Evolutionary conservation across 2,329 filamentous ascomycete species (phyloP).

Genomic region (Fusarium sp.): DNA sequence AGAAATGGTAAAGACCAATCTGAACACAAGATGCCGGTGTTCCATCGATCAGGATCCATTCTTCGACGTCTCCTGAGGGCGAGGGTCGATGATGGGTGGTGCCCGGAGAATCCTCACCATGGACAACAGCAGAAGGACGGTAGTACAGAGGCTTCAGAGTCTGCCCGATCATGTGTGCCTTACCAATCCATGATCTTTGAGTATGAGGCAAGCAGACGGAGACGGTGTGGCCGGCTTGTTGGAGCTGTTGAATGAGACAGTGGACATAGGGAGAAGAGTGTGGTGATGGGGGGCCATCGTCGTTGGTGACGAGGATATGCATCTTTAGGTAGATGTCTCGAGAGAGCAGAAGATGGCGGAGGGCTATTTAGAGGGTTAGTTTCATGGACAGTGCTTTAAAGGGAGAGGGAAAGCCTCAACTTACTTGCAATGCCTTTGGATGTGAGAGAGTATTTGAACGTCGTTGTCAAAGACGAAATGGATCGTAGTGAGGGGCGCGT

Average conservation of each 20-base stretch:
- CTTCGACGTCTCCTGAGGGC: constrained; percentile 69
- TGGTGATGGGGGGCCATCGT: constrained; percentile 82
- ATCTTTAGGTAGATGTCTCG: constrained; percentile 51
- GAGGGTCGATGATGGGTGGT: constrained; percentile 69
- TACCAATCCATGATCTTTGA: constrained; percentile 97
- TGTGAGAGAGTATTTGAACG: constrained; percentile 24
- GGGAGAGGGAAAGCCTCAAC: constrained; percentile 4
- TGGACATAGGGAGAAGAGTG: constrained; percentile 85
- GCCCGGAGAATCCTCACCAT: constrained; percentile 65
- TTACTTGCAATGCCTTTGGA: constrained; percentile 16
- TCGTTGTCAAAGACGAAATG: constrained; percentile 20
- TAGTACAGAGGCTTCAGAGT: constrained; percentile 88
- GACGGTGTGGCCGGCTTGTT: constrained; percentile 82
- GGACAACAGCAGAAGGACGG: constrained; percentile 63
- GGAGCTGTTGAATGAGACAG: constrained; percentile 75
- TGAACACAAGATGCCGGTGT: constrained; percentile 85
- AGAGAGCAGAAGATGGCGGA: neutral
- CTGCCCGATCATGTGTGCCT: constrained; percentile 94
- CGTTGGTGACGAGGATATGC: constrained; percentile 78
- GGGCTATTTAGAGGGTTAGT: constrained; percentile 10
- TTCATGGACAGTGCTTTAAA: neutral
- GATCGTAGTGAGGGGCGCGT: constrained; percentile 40
- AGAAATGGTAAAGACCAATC: constrained; percentile 84
- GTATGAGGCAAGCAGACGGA: constrained; percentile 91
- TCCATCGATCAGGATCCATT: constrained; percentile 85